A percentile compares a stretch with the other conserved stretches of the same genome.
phyloP scores from a whole-genome alignment of 495 filamentous ascomycete genomes.

The Aspergillus sclerotiicarbonarius region DNA sequence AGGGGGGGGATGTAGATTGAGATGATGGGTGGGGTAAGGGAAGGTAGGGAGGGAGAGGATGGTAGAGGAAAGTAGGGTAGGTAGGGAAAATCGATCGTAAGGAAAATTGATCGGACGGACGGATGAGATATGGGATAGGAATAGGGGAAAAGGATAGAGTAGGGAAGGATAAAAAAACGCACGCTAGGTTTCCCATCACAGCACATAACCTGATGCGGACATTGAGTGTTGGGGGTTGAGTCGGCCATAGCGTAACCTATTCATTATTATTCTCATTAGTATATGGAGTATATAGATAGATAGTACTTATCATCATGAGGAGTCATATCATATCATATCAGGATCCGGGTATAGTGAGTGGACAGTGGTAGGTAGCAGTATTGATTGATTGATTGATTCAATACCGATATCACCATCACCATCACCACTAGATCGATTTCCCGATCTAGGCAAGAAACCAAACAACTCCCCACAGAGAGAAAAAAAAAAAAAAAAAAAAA shows the following conservation, averaged over 20 bases:
- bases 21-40: no score
- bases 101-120: background rate
- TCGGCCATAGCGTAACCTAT: conserved; percentile 23
- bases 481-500: background rate
- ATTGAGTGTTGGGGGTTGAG: conserved; percentile 17
- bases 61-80: no score
- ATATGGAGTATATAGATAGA: no score
- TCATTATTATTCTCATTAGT: background rate
- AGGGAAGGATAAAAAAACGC: conserved; percentile 10
- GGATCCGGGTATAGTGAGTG: no score
- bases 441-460: background rate
- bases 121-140: background rate
- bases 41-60: no score
- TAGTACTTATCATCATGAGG: no score
- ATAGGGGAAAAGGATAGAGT: background rate
- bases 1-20: no score
- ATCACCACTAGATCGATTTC: background rate
- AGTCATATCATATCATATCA: no score
- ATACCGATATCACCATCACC: no score
- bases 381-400: no score
- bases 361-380: no score
- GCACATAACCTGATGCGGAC: conserved; percentile 32
- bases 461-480: background rate
- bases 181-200: conserved; percentile 22
- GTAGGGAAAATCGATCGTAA: no score